phyloP scores from a whole-genome alignment of 2,329 filamentous ascomycete genomes.

The Fusarium torreyae region DNA sequence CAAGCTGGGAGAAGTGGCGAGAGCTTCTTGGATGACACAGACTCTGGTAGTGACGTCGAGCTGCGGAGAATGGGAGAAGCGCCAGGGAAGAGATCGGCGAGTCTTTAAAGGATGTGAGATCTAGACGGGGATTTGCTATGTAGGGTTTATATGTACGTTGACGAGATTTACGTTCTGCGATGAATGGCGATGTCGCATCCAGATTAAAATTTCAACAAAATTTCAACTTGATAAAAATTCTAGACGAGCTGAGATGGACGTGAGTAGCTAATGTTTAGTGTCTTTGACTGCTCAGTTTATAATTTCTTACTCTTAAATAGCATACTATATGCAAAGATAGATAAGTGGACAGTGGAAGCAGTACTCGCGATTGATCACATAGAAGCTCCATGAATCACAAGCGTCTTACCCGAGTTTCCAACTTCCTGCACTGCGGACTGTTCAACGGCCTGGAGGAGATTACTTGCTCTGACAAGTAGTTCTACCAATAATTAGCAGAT shows the following conservation, averaged over 20 bases:
- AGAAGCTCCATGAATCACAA: constrained; percentile 70
- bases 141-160: constrained; percentile 23
- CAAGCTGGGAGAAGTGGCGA: constrained; percentile 32
- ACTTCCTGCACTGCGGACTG: constrained; percentile 73
- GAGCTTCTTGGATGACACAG: constrained; percentile 51
- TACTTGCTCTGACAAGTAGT: constrained; percentile 74
- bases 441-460: constrained; percentile 76
- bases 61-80: constrained; percentile 50
- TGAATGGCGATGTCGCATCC: constrained; percentile 5
- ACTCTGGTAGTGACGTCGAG: constrained; percentile 56
- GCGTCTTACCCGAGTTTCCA: constrained; percentile 73
- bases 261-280: not conserved
- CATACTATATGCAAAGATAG: not conserved
- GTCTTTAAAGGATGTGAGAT: constrained; percentile 29
- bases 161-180: constrained; percentile 23
- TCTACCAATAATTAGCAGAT: constrained; percentile 63
- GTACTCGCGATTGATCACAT: constrained; percentile 1
- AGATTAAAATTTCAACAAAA: constrained; percentile 14
- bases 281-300: not conserved
- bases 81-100: constrained; percentile 47
- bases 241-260: not conserved
- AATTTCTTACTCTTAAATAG: too few relatives aligned
- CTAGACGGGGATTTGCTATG: constrained; percentile 5
- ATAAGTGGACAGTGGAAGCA: not conserved
- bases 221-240: not conserved